Evolutionary conservation across 2,329 filamentous ascomycete genomes (phyloP).

Genomic region (Pseudogymnoascus sp.): DNA sequence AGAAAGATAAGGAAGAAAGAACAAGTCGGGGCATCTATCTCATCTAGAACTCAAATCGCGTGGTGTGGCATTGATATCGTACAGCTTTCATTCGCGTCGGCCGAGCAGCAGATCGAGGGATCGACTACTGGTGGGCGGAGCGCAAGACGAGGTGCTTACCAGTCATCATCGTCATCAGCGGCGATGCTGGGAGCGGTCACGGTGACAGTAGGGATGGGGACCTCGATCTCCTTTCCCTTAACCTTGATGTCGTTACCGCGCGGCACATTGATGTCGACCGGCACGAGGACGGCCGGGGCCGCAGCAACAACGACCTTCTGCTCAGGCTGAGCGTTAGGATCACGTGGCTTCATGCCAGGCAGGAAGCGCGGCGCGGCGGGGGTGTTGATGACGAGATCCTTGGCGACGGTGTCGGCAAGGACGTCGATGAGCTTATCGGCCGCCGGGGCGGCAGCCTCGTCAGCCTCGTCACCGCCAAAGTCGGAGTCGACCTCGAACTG

Average conservation of each 20-base stretch:
- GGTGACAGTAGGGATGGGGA: not conserved
- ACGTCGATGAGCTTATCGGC: constrained; percentile 4
- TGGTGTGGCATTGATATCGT: not conserved
- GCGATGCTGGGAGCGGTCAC: not conserved
- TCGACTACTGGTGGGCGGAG: not conserved
- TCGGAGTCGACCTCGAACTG: constrained; percentile 22
- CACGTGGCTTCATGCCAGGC: not conserved
- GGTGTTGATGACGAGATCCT: not conserved
- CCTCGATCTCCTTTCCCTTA: not conserved
- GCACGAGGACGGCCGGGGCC: not conserved
- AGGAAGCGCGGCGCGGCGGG: not conserved
- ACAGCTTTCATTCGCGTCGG: not conserved
- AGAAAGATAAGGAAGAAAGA: not conserved
- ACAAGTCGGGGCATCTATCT: not conserved
- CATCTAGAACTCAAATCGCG: not conserved
- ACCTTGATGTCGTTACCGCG: not conserved
- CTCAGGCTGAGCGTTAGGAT: not conserved
- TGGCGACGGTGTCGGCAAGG: not conserved
- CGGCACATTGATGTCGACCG: not conserved
- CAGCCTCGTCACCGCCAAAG: constrained; percentile 17
- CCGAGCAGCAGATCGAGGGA: not conserved
- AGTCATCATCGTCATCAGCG: not conserved
- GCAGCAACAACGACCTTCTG: not conserved
- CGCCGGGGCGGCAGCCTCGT: constrained; percentile 11
- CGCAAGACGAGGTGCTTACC: not conserved